phyloP scores from a whole-genome alignment of 208 protist genomes.

The Leishmania braziliensis region DNA sequence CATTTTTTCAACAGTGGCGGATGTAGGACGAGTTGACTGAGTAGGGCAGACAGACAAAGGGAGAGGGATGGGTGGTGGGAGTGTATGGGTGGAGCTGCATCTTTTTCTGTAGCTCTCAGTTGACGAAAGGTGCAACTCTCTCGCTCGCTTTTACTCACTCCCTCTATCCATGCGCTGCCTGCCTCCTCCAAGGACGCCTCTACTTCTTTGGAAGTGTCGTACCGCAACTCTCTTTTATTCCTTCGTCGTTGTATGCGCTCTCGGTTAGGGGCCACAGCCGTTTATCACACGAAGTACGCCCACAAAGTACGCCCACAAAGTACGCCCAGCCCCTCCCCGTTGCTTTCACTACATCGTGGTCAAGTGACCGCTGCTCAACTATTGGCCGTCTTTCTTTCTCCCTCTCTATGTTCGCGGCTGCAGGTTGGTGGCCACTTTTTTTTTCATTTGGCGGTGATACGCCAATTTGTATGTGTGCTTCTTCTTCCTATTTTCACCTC shows the following conservation, averaged over 20 bases:
- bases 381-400: not conserved
- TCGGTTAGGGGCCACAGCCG: not conserved
- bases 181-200: not conserved
- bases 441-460: not conserved
- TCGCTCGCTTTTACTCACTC: not conserved
- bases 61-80: slow-evolving; percentile 26
- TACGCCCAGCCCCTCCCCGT: not conserved
- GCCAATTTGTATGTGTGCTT: not conserved
- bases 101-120: not conserved
- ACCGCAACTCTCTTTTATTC: not conserved
- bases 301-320: not conserved
- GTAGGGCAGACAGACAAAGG: slow-evolving; percentile 48
- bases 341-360: not conserved
- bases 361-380: not conserved
- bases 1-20: not conserved
- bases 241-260: not conserved
- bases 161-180: not conserved
- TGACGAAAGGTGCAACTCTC: not conserved
- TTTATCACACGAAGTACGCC: not conserved
- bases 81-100: not conserved
- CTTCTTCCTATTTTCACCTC: not conserved
- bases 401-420: not conserved
- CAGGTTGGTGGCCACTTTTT: not conserved
- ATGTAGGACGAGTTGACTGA: not conserved
- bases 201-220: not conserved